Evolutionary conservation across 164 flowering plant genomes (phyloP).

Genomic region (Magnolia sinica): DNA sequence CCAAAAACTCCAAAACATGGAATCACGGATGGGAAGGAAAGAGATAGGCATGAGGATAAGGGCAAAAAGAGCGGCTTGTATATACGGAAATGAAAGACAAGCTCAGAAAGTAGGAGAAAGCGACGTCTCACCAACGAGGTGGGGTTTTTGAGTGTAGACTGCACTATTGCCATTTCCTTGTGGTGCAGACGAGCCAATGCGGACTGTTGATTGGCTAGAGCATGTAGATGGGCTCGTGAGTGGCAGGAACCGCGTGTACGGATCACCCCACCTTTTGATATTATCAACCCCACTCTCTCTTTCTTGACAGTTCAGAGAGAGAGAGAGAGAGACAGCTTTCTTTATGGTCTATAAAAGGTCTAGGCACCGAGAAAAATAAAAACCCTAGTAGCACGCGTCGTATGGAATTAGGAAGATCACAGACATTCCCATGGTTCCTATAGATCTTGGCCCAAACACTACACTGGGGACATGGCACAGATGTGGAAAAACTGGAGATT

Average conservation of each 20-base stretch:
- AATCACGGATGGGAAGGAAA: neutral
- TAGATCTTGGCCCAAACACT: too few species aligned
- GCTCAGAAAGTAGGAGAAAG: neutral
- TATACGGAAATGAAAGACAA: neutral
- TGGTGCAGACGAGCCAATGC: neutral
- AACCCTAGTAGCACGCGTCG: neutral
- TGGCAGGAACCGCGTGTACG: neutral
- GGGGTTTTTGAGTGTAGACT: neutral
- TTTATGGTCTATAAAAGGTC: neutral
- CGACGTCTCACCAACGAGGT: neutral
- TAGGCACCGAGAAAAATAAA: neutral
- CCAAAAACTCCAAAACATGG: neutral
- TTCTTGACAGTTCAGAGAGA: neutral
- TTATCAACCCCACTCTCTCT: neutral
- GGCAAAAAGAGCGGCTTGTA: neutral
- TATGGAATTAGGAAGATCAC: too few species aligned
- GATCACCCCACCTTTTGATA: neutral
- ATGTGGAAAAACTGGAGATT: too few species aligned
- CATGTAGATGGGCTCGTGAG: neutral
- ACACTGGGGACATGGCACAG: too few species aligned
- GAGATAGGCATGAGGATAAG: neutral
- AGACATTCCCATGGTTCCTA: too few species aligned
- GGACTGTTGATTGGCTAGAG: neutral
- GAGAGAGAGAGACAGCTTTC: neutral
- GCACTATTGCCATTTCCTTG: neutral